These are phyloP conservation scores for Fragilariopsis cylindrus DNA, from an alignment of 108 stramenopile genomes.

Conservation along the genomic window DNA sequence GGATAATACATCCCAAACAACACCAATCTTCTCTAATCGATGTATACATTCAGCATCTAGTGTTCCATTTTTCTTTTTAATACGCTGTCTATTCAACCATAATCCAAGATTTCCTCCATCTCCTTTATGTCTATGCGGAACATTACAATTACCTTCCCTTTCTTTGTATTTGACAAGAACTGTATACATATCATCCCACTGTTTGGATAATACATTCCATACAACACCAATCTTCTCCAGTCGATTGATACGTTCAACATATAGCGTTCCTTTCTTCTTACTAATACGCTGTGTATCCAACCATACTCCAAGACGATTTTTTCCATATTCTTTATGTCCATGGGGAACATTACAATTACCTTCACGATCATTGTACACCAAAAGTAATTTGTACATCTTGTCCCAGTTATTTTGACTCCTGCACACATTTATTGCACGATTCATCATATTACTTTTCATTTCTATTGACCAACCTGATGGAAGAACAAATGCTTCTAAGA, in stretches of 20 bases:
- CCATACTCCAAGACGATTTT: slow-evolving; percentile 13
- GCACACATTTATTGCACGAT: background rate
- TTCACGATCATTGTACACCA: background rate
- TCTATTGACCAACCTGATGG: background rate
- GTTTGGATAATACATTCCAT: background rate
- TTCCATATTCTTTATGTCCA: slow-evolving; percentile 1
- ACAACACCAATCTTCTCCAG: background rate
- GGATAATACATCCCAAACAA: slow-evolving; percentile 3
- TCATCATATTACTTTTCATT: background rate
- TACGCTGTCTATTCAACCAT: slow-evolving; percentile 2
- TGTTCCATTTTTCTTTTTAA: background rate
- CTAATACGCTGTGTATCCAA: background rate
- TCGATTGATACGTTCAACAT: background rate
- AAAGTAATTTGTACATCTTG: background rate
- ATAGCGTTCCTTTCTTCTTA: background rate
- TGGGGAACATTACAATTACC: slow-evolving; percentile 16
- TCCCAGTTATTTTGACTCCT: background rate
- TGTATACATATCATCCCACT: slow-evolving; percentile 6
- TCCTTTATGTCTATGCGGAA: slow-evolving; percentile 2
- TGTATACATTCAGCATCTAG: background rate
- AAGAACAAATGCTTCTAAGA: background rate
- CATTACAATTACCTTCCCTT: background rate
- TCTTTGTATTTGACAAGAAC: background rate
- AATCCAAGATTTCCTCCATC: slow-evolving; percentile 16
- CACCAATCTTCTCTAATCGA: background rate